Percentiles rank a stretch among this genome's conserved stretches.
These are phyloP conservation scores for Lachancea sp. DNA, from an alignment of 805 yeast species.

Conservation along the genomic window DNA sequence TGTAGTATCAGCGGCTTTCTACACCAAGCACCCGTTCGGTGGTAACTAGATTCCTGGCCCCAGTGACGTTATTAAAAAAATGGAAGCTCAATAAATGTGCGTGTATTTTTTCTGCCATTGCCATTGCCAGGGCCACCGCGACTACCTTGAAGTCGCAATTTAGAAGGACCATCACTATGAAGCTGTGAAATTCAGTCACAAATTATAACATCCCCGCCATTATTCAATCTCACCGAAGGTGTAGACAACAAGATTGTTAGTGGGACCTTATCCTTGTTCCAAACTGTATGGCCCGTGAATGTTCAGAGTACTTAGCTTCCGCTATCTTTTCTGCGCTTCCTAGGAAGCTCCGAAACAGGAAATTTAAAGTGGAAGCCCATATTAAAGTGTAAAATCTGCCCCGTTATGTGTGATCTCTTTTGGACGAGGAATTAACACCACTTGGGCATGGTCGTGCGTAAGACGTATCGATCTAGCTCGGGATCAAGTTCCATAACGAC, in stretches of 20 bases:
- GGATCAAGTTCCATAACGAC: conserved; percentile 64
- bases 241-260: no score
- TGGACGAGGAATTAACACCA: conserved; percentile 51
- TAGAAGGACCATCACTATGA: background rate
- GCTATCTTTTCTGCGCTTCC: background rate
- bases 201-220: no score
- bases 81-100: conserved; percentile 5
- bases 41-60: conserved; percentile 4
- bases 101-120: no score
- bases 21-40: background rate
- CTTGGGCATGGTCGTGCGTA: conserved; percentile 57
- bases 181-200: no score
- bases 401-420: no score
- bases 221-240: no score
- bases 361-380: background rate
- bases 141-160: no score
- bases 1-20: conserved; percentile 2
- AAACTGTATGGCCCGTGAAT: no score
- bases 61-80: conserved; percentile 7
- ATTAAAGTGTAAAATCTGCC: background rate
- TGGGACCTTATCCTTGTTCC: no score
- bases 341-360: conserved; percentile 1
- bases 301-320: no score
- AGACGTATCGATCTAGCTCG: conserved; percentile 44
- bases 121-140: no score